phyloP scores from a whole-genome alignment of 1,139 yeast genomes.

The Pichia sp. region DNA sequence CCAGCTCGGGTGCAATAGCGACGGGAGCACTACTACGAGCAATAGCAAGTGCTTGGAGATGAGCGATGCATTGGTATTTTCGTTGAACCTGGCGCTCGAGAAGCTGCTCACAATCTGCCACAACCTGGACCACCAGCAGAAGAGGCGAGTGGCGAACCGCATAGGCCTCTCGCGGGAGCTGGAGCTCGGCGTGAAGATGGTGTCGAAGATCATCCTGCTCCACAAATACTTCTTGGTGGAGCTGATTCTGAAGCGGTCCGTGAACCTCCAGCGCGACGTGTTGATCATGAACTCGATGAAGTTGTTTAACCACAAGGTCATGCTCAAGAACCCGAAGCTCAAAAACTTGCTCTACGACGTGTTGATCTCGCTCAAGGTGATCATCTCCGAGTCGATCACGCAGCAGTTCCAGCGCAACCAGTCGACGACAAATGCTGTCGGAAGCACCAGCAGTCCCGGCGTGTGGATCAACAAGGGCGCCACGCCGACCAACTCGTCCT shows the following conservation, averaged over 20 bases:
- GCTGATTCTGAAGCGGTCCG: slow-evolving; percentile 31
- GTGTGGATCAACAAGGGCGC: slow-evolving; percentile 2
- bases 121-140: slow-evolving; percentile 21
- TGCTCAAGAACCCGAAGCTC: slow-evolving; percentile 45
- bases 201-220: slow-evolving; percentile 55
- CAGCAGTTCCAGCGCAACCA: slow-evolving; percentile 14
- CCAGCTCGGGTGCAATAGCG: not conserved
- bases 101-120: slow-evolving; percentile 30
- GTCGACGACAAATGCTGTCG: not conserved
- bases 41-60: slow-evolving; percentile 17
- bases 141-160: slow-evolving; percentile 15
- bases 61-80: slow-evolving; percentile 32
- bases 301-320: slow-evolving; percentile 41
- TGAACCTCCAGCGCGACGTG: slow-evolving; percentile 36
- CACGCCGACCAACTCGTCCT: slow-evolving; percentile 9
- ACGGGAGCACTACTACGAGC: too few relatives aligned
- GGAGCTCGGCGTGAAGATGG: slow-evolving; percentile 36
- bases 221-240: slow-evolving; percentile 42
- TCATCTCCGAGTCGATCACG: slow-evolving; percentile 28
- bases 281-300: slow-evolving; percentile 44
- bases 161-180: slow-evolving; percentile 20
- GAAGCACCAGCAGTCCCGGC: not conserved
- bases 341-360: slow-evolving; percentile 62
- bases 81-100: slow-evolving; percentile 31
- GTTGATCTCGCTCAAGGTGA: slow-evolving; percentile 48